Conservation (phyloP, 148 eudicot genomes). For the Vaccinium corymbosum region DNA sequence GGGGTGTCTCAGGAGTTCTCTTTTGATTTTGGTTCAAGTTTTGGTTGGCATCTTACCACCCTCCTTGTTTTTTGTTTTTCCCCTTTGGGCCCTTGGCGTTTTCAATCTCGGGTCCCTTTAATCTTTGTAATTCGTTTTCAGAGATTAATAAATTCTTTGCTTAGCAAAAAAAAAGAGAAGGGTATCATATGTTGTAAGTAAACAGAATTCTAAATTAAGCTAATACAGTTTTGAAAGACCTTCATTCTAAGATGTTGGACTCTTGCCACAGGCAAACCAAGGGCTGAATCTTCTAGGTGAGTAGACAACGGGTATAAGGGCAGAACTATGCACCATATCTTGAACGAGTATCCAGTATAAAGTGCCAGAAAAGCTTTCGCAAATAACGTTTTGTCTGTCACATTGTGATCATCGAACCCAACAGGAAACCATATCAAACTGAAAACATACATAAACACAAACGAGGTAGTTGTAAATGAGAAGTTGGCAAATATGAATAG, state of each 20-base stretch:
- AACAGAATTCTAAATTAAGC: not conserved
- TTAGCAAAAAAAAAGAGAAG: no score
- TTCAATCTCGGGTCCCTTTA: no score
- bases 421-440: not conserved
- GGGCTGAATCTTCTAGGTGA: not conserved
- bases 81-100: no score
- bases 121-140: no score
- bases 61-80: no score
- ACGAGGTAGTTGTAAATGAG: not conserved
- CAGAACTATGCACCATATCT: not conserved
- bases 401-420: not conserved
- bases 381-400: not conserved
- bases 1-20: no score
- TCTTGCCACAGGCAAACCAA: not conserved
- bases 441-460: not conserved
- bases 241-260: not conserved
- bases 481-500: not conserved
- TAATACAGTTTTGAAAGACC: not conserved
- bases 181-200: not conserved
- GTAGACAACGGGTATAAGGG: no score
- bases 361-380: not conserved
- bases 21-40: no score
- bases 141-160: no score
- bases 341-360: not conserved
- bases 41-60: no score